Base-by-base conservation (phyloP, 352 stramenopile species). In the Pythium phragmitis region DNA sequence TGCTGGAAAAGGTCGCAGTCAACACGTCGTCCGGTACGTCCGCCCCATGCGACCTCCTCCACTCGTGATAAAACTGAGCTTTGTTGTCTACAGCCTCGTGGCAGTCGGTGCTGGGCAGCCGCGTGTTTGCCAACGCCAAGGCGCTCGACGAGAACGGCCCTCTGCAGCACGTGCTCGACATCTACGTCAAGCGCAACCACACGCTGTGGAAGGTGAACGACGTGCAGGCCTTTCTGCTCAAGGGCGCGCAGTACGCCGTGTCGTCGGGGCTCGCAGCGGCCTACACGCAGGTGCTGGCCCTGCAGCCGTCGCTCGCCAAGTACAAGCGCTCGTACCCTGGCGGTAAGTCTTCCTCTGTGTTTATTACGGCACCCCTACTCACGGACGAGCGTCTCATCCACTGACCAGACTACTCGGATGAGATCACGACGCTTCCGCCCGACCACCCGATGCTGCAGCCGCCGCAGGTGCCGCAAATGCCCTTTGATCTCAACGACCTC, bases 371-470 rank as follows among this genome's bases (percentile, higher is more conserved):
- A 30, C 26, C 26, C 8, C 43, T 11, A 49, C 9, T 49, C 2
- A 49, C 43, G 5, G 16, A 48, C 42, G 42, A 48, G 12, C 7
- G 21, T 59, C 26, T 5, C 42, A 12, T 49, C 26, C 3, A 30
- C 26, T 5, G 9, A 43, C 39, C 50, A 92, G 85, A 95, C 64
- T 95, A 88, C 65, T 92, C 85, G 74, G 87, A 95, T 53, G 87
- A 95, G 49, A 86, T 95, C 64, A 94, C 87, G 55, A 95, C 84
- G 66, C 56, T 95, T 59, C 87, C 87, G 2, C 72, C 79, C 0
- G 87, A 95, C 51, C 85, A 95, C 48, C 87, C 87, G 60, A 95
- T 95, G 84, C 70, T 93, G 71, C 85, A 90, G 61, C 85, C 78
- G 34, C 82, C 79, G 71, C 85, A 90, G 61, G 81, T 75, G 30